phyloP scores from a whole-genome alignment of 2,329 filamentous ascomycete species.

The Stemphylium vesicarium region DNA sequence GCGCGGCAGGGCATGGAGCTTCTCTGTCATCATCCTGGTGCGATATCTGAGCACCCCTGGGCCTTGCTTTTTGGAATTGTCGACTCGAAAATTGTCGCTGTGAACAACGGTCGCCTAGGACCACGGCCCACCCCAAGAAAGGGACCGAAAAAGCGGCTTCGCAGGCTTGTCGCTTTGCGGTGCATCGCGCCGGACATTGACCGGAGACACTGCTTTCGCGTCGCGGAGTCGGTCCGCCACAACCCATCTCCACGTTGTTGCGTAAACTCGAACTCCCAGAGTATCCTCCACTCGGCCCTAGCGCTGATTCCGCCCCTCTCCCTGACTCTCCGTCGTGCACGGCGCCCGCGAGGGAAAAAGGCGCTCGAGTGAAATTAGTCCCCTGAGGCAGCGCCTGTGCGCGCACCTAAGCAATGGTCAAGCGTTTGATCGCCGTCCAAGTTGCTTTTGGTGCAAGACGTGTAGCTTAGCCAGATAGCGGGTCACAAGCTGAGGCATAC shows the following conservation, averaged over 20 bases:
- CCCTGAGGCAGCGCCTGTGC: conserved; percentile 39
- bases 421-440: conserved; percentile 50
- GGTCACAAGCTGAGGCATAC: conserved; percentile 26
- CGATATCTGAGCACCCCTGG: not conserved
- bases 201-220: conserved; percentile 19
- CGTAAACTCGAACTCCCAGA: conserved; percentile 24
- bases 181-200: conserved; percentile 24
- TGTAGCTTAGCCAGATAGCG: conserved; percentile 35
- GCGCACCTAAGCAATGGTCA: conserved; percentile 42
- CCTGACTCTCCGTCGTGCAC: conserved; percentile 25
- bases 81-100: conserved; percentile 3
- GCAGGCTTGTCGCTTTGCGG: conserved; percentile 8
- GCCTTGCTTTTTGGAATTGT: conserved; percentile 10
- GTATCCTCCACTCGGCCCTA: conserved; percentile 17
- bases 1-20: conserved; percentile 16
- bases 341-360: conserved; percentile 21
- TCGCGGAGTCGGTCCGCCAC: conserved; percentile 30
- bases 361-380: conserved; percentile 37
- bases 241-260: conserved; percentile 31
- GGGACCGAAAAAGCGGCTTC: conserved; percentile 22
- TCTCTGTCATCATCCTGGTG: conserved; percentile 14
- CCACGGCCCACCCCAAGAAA: conserved; percentile 7
- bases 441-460: conserved; percentile 32
- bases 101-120: conserved; percentile 16
- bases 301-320: conserved; percentile 28